These are phyloP conservation scores for Monosporascus sp. DNA, from an alignment of 2,329 filamentous ascomycete species.

Conservation along the genomic window DNA sequence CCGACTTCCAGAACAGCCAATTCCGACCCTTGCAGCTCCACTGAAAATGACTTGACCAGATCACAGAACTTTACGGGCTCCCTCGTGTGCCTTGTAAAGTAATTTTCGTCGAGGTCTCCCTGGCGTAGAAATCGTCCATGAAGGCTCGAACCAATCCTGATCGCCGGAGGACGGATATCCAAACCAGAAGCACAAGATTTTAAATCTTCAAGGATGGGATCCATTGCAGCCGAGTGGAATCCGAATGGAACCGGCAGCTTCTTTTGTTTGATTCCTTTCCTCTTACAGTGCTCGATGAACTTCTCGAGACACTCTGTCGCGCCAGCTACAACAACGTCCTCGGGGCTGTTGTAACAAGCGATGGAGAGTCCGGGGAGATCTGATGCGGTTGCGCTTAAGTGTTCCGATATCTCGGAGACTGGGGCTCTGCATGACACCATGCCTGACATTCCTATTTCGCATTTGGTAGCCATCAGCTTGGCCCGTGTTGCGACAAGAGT, in stretches of 20 bases:
- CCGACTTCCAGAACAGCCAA: conserved; percentile 14
- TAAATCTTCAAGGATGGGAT: conserved; percentile 17
- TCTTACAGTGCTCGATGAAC: conserved; percentile 12
- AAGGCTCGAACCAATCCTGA: conserved; percentile 12
- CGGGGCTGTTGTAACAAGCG: conserved; percentile 26
- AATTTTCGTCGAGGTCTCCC: conserved; percentile 4
- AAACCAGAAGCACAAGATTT: conserved; percentile 2
- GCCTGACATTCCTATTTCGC: conserved; percentile 7
- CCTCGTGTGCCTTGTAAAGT: conserved; percentile 17
- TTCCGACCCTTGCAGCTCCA: neutral
- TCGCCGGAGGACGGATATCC: neutral
- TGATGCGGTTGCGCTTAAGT: neutral
- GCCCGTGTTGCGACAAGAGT: conserved; percentile 16
- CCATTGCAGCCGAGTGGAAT: conserved; percentile 24
- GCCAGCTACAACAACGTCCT: conserved; percentile 24
- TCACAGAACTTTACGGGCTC: conserved; percentile 20
- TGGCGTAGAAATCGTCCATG: conserved; percentile 4
- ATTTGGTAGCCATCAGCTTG: conserved; percentile 12
- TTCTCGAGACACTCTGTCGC: conserved; percentile 9
- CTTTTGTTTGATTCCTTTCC: conserved; percentile 16
- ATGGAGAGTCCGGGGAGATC: conserved; percentile 12
- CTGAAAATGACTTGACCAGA: conserved; percentile 6
- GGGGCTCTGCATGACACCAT: conserved; percentile 16
- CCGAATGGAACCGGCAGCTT: conserved; percentile 20
- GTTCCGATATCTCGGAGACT: conserved; percentile 7